Conservation (phyloP, 2,329 filamentous ascomycete genomes). For the Alternaria sp. region DNA sequence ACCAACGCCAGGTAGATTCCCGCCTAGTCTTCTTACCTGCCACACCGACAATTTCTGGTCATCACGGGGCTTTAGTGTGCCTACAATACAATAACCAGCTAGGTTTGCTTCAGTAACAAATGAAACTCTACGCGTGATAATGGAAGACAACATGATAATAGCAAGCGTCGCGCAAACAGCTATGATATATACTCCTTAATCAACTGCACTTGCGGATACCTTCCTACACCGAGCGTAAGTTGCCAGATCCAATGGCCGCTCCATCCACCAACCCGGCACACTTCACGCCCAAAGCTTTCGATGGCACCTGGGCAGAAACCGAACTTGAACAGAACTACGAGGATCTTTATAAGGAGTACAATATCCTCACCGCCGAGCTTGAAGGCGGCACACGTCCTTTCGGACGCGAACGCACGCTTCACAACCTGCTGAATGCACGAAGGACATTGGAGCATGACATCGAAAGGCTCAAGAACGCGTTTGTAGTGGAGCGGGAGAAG, state of each 20-base stretch:
- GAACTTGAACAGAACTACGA: not conserved
- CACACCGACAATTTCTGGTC: not conserved
- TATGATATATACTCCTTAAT: not conserved
- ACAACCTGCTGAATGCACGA: constrained; percentile 1
- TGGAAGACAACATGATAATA: not conserved
- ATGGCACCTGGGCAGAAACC: not conserved
- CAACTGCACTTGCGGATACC: accelerated
- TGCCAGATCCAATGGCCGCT: not conserved
- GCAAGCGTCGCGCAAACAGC: not conserved
- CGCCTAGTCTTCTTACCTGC: not conserved
- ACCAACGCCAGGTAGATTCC: not conserved
- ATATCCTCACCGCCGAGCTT: not conserved
- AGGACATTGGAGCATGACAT: not conserved
- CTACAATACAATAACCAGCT: not conserved
- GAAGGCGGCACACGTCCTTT: not conserved
- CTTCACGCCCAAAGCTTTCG: not conserved
- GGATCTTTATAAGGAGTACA: not conserved
- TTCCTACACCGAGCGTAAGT: not conserved
- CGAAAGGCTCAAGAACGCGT: not conserved
- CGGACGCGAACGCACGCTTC: not conserved
- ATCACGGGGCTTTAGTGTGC: not conserved
- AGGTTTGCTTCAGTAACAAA: too few relatives aligned
- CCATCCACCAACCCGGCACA: not conserved
- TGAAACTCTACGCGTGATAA: not conserved
- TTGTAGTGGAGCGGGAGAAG: not conserved